Evolutionary conservation across 768 basidiomycete species (phyloP).

Genomic region (Panaeolus papilionaceus): DNA sequence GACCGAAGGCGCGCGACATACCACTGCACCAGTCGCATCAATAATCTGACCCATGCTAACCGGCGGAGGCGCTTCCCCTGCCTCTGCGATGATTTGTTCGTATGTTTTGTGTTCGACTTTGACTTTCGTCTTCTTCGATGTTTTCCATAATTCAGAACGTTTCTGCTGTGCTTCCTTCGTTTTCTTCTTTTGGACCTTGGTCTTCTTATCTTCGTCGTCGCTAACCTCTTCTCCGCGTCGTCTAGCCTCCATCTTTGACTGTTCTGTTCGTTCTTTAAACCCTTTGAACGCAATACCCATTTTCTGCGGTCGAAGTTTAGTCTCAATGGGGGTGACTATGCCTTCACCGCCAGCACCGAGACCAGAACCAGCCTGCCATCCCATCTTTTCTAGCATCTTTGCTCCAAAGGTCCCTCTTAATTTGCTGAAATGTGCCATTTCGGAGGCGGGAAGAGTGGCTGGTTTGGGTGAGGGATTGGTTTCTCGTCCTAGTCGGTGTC

Average conservation of each 20-base stretch:
- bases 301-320: slow-evolving; percentile 82
- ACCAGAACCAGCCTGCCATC: slow-evolving; percentile 87
- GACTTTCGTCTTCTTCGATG: slow-evolving; percentile 82
- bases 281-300: slow-evolving; percentile 90
- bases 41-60: slow-evolving; percentile 86
- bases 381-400: slow-evolving; percentile 93
- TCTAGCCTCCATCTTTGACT: slow-evolving; percentile 81
- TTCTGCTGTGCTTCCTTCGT: slow-evolving; percentile 61
- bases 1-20: slow-evolving; percentile 45
- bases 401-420: slow-evolving; percentile 83
- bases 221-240: slow-evolving; percentile 76
- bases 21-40: slow-evolving; percentile 93
- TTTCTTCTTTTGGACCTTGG: slow-evolving; percentile 58
- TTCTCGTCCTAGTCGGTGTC: slow-evolving; percentile 57
- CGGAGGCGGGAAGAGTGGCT: slow-evolving; percentile 62
- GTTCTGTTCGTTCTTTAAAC: slow-evolving; percentile 88
- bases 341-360: slow-evolving; percentile 79
- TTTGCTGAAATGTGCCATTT: slow-evolving; percentile 84
- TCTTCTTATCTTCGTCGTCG: slow-evolving; percentile 68
- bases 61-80: slow-evolving; percentile 62
- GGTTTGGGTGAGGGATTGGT: slow-evolving; percentile 52
- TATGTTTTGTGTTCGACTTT: slow-evolving; percentile 96
- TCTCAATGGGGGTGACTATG: slow-evolving; percentile 88
- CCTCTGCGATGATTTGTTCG: slow-evolving; percentile 92
- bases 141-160: slow-evolving; percentile 84